A percentile compares a stretch with the other conserved stretches of the same genome.
These are phyloP conservation scores for Beta lomatogona DNA, from an alignment of 179 eudicot species.

Conservation along the genomic window DNA sequence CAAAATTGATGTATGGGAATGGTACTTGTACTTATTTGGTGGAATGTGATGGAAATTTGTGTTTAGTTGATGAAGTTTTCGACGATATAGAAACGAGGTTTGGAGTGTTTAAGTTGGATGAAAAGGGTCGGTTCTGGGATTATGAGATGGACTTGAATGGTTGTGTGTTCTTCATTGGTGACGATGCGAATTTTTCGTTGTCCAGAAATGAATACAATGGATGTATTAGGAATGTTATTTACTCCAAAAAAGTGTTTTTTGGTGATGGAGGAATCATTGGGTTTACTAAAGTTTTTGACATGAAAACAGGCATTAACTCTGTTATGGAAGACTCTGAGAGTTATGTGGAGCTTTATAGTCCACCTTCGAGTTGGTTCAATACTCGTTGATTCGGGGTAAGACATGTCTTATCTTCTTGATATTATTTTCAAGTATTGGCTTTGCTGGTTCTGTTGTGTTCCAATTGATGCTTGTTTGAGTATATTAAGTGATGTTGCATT, in stretches of 20 bases:
- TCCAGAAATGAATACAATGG: constrained; percentile 12
- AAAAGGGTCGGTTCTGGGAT: constrained; percentile 33
- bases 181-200: constrained; percentile 19
- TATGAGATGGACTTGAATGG: constrained; percentile 23
- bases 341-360: constrained; percentile 9
- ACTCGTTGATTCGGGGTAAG: constrained; percentile 15
- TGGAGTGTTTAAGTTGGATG: constrained; percentile 34
- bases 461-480: not conserved
- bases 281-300: constrained; percentile 15
- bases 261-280: not conserved
- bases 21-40: constrained; percentile 17
- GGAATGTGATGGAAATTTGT: constrained; percentile 24
- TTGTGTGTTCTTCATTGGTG: constrained; percentile 18
- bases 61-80: constrained; percentile 2
- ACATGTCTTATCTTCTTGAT: not conserved
- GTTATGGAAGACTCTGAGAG: not conserved
- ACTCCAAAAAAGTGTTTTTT: not conserved
- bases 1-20: constrained; percentile 20
- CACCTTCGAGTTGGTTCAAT: constrained; percentile 19
- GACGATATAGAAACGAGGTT: not conserved
- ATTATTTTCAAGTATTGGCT: not conserved
- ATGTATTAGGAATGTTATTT: constrained; percentile 19
- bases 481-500: not conserved
- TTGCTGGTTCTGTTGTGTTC: not conserved
- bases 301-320: not conserved